These are phyloP conservation scores for Parachaetomium inaequale DNA, from an alignment of 495 filamentous ascomycete species.

Conservation along the genomic window DNA sequence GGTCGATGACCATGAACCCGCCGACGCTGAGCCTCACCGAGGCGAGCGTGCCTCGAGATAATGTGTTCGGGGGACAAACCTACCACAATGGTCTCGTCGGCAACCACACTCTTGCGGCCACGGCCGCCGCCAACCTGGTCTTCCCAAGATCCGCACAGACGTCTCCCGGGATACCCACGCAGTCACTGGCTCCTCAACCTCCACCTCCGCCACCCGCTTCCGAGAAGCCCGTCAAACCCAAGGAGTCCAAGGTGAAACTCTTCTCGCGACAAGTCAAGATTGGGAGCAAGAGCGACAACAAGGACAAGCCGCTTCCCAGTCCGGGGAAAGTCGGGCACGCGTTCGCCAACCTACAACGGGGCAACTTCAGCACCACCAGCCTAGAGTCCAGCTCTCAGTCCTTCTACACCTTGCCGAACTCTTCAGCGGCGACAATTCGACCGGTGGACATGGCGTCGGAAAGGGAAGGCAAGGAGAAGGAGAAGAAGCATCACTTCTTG, in stretches of 20 bases:
- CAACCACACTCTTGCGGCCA: conserved; percentile 64
- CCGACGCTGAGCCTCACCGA: conserved; percentile 54
- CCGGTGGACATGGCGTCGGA: conserved; percentile 39
- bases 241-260: conserved; percentile 87
- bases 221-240: conserved; percentile 64
- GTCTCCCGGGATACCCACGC: conserved; percentile 46
- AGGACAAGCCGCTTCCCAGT: conserved; percentile 69
- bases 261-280: conserved; percentile 88
- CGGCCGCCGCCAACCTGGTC: conserved; percentile 80
- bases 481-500: conserved; percentile 78
- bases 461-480: conserved; percentile 53
- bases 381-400: conserved; percentile 68
- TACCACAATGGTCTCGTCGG: conserved; percentile 67
- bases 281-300: conserved; percentile 66
- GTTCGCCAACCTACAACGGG: conserved; percentile 57
- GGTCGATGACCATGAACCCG: conserved; percentile 52
- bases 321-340: conserved; percentile 72
- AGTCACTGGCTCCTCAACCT: conserved; percentile 25
- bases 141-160: conserved; percentile 63
- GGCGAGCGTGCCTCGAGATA: conserved; percentile 53
- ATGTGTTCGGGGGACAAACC: conserved; percentile 48
- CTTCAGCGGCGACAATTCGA: conserved; percentile 74
- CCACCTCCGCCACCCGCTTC: conserved; percentile 43
- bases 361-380: conserved; percentile 74
- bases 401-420: conserved; percentile 79